Evolutionary conservation across 805 yeast species (phyloP).

Genomic region (Kuraishia borneana): DNA sequence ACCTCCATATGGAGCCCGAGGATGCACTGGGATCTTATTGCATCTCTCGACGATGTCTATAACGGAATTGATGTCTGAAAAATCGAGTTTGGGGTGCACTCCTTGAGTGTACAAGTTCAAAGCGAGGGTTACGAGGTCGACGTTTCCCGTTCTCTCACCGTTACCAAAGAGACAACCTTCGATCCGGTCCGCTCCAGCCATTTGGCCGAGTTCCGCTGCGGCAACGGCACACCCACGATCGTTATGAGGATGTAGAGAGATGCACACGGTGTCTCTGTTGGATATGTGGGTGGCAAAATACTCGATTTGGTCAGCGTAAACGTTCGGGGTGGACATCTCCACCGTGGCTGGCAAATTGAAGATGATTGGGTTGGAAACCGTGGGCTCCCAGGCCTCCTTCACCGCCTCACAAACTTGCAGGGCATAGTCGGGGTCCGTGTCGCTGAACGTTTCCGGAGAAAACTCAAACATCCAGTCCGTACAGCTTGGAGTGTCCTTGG

Average conservation of each 20-base stretch:
- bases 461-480: slow-evolving; percentile 67
- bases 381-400: slow-evolving; percentile 69
- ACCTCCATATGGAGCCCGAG: slow-evolving; percentile 77
- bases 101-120: slow-evolving; percentile 74
- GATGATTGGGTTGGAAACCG: slow-evolving; percentile 62
- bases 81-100: slow-evolving; percentile 58
- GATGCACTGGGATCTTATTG: slow-evolving; percentile 63
- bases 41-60: slow-evolving; percentile 66
- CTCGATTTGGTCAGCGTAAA: slow-evolving; percentile 74
- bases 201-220: slow-evolving; percentile 63
- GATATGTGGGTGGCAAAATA: slow-evolving; percentile 56
- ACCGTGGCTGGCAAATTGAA: slow-evolving; percentile 78
- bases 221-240: slow-evolving; percentile 83
- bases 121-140: slow-evolving; percentile 66
- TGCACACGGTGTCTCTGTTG: slow-evolving; percentile 60
- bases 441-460: slow-evolving; percentile 71
- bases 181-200: slow-evolving; percentile 82
- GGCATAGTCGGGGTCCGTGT: slow-evolving; percentile 64
- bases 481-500: slow-evolving; percentile 66
- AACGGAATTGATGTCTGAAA: slow-evolving; percentile 54
- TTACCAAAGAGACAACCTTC: slow-evolving; percentile 79
- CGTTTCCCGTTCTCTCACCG: slow-evolving; percentile 82
- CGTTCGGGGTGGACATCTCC: slow-evolving; percentile 65
- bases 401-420: slow-evolving; percentile 74
- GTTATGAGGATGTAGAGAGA: slow-evolving; percentile 68